Base-by-base conservation (phyloP, 1,284 basidiomycete genomes). In the Fomitopsis pinicola region DNA sequence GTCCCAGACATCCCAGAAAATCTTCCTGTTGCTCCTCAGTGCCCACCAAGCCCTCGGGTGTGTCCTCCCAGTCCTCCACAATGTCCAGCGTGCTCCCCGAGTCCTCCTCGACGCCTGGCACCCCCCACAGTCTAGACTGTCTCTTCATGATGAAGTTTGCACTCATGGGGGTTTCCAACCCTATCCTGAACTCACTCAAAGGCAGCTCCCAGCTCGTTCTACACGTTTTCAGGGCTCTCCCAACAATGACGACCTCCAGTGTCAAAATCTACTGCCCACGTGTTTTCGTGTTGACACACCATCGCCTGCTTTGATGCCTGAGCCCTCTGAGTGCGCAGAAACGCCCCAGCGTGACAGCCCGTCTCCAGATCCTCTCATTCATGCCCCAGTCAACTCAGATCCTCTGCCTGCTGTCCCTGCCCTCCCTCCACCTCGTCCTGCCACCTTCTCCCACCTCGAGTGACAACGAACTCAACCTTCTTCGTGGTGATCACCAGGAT, bases 91-190 rank as follows among this genome's bases (percentile, higher is more conserved):
- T 2, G 22, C 22, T 22, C 22, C 22, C 22, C 61, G 35, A 36
- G 33, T 42, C 40, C 33, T 38, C 60, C 55, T 46, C 42, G 26
- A 58, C 50, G n/a, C 30, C 58, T 60, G 38, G 54, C 59, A n/a
- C 58, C 64, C 42, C 28, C n/a, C n/a, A n/a, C n/a, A n/a, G n/a
- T n/a, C n/a, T n/a, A n/a, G 55, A 22, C 59, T 55, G 19, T 38
- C 38, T 52, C 52, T 48, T 19, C 62, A 57, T 57, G 42, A 53
- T 1, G 19, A 53, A 42, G 45, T 42, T 26, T 33, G 58, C 12
- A 22, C 33, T 22, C 55, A 57, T 40, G 59, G 33, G 3, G 56
- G 59, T 35, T 60, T 48, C 53, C 42, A 44, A 15, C 62, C 62
- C 15, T 60, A 60, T 28, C 62, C 56, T 58, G 22, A 22, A 22